Evolutionary conservation across 176 grass and related monocot genomes (phyloP), one percentile per base, ranked within the genome.

Genomic region (Tuctoria greenei): DNA sequence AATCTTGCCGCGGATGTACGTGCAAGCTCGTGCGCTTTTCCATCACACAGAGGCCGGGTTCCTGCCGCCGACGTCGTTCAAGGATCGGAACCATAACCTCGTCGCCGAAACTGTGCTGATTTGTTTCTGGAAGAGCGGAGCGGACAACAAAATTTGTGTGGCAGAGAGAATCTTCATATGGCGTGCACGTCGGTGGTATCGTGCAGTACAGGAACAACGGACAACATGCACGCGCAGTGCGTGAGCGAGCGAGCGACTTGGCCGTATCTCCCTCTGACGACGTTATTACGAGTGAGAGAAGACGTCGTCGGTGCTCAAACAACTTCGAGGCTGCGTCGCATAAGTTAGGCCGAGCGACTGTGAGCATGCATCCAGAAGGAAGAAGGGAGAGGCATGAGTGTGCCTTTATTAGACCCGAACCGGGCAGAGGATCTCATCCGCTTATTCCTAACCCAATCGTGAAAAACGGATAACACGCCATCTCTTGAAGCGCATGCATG

Each of bases 1-100:
- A 64, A 64, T 54, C 15, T 84, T 56, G 54, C 38, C 9, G 72
- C 39, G 24, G 72, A 17, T 61, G 72, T 41, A 16, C 21, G 2
- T 43, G 17, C 34, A 0, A 14, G 41, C 4, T 35, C 23, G 26
- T 26, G 39, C 8, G 11, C 26, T 73, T 79, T 39, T 49, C 8
- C 69, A 0, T 4, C 28, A 59, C 13, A 3, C 13, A 4, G 45
- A 39, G 49, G 0, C 39, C 21, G 65, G 25, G 44, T 20, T 58
- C 23, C 55, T 26, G 16, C 50, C 2, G 47, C 2, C n/a, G n/a
- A 1, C 49, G 5, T 20, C 49, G 17, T 5, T 18, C 17, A 5
- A 51, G 17, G 16, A 21, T n/a, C n/a, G n/a, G 20, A 21, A 46
- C 11, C 12, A 10, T 46, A 46, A 46, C 17, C 17, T 55, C 51